Conservation (phyloP, 352 stramenopile species). For the Phytopythium montanum region DNA sequence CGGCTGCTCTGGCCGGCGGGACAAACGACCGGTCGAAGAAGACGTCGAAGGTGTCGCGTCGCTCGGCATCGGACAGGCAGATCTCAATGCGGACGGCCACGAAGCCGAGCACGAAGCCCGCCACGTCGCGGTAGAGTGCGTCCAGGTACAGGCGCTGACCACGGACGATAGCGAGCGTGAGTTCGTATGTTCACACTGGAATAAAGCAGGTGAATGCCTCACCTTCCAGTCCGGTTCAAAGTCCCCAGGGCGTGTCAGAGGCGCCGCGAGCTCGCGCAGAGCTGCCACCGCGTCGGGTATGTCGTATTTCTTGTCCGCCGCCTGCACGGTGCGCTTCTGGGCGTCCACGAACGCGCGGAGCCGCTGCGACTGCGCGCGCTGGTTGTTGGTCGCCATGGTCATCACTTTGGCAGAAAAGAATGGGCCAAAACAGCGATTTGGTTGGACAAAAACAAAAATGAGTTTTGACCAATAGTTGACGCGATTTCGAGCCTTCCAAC, state of each 20-base stretch:
- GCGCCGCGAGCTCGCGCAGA: conserved; percentile 33
- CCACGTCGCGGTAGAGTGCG: conserved; percentile 52
- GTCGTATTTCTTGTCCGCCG: conserved; percentile 49
- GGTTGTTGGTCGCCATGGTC: not conserved
- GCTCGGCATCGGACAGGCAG: conserved; percentile 43
- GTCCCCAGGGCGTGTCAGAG: conserved; percentile 21
- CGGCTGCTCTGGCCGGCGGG: conserved; percentile 28
- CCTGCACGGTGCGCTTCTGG: conserved; percentile 38
- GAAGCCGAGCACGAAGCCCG: conserved; percentile 47
- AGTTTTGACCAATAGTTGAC: not conserved
- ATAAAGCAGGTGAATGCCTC: not conserved
- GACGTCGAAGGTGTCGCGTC: conserved; percentile 38
- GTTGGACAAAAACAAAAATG: not conserved
- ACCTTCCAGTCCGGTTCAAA: conserved; percentile 53
- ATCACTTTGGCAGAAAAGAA: not conserved
- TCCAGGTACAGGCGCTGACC: conserved; percentile 49
- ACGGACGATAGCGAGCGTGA: too few relatives aligned
- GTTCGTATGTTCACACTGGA: too few relatives aligned
- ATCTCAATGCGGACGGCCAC: conserved; percentile 46
- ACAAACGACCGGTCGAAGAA: conserved; percentile 48
- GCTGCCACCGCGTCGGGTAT: conserved; percentile 19
- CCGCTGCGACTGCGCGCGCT: conserved; percentile 21
- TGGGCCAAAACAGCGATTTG: too few relatives aligned
- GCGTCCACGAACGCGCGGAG: conserved; percentile 48
- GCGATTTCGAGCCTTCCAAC: too few relatives aligned